phyloP scores from a whole-genome alignment of 352 stramenopile species.

The Globisporangium carolinianum region DNA sequence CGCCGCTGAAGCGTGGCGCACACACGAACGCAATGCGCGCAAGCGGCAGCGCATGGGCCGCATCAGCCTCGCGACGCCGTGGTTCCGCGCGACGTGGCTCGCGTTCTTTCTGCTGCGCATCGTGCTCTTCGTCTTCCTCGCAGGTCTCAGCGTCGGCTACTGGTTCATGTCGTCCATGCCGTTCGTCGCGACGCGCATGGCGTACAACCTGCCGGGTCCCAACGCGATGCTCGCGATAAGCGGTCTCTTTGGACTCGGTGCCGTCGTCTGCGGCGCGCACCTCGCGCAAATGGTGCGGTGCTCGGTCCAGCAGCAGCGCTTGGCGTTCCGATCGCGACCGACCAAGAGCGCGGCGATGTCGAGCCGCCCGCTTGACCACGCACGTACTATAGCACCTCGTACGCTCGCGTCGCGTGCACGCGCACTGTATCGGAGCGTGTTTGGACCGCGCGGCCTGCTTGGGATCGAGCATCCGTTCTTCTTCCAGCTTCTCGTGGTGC shows the following conservation, averaged over 20 bases:
- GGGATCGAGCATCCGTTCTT: conserved; percentile 11
- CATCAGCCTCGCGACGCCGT: conserved; percentile 3
- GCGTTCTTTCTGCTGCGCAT: conserved; percentile 6
- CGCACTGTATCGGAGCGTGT: neutral
- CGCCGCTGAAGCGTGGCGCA: neutral
- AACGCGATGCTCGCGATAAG: conserved; percentile 1
- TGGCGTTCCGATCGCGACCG: conserved; percentile 1
- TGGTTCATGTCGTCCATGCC: conserved; percentile 10
- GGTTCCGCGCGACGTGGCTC: conserved; percentile 4
- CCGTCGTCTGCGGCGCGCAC: conserved; percentile 1
- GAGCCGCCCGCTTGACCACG: neutral
- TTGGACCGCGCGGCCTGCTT: conserved; percentile 4
- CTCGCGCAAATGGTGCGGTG: neutral
- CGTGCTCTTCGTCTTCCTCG: conserved; percentile 6
- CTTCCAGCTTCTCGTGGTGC: conserved; percentile 13
- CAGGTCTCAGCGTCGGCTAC: conserved; percentile 1
- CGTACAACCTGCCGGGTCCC: conserved; percentile 7
- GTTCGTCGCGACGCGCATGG: neutral
- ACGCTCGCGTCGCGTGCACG: neutral
- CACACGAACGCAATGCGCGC: neutral
- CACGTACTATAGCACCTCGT: neutral
- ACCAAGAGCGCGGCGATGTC: neutral
- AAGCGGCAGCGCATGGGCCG: conserved; percentile 2
- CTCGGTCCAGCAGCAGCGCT: conserved; percentile 1
- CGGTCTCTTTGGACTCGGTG: conserved; percentile 1